Percentiles rank a stretch among this genome's conserved stretches.
Conservation (phyloP, 331 rosid species). For the Stylosanthes scabra region DNA sequence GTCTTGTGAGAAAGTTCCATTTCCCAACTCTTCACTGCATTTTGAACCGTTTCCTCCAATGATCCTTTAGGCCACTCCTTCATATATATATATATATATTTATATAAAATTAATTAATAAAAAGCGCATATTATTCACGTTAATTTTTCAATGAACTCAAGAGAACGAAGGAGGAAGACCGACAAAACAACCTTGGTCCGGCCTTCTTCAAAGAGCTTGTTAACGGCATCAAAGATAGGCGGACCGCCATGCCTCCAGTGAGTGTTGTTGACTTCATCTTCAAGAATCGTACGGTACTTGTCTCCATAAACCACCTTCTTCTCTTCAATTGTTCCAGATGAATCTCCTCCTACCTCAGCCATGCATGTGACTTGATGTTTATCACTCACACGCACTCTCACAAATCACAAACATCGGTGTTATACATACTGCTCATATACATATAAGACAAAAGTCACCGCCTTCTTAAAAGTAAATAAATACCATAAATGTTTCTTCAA, state of each 20-base stretch:
- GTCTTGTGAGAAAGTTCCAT: constrained; percentile 85
- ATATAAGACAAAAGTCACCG: no score
- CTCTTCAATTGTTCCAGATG: no score
- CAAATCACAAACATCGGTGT: no score
- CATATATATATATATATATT: constrained; percentile 1
- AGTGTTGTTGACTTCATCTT: constrained; percentile 39
- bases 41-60: constrained; percentile 71
- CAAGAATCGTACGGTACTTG: constrained; percentile 53
- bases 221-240: constrained; percentile 51
- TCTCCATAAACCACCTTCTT: constrained; percentile 26
- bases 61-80: constrained; percentile 82
- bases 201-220: constrained; percentile 58
- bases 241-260: constrained; percentile 64
- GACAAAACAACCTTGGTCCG: constrained; percentile 44
- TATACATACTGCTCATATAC: no score
- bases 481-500: no score
- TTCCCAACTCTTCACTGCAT: constrained; percentile 75
- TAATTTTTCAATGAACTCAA: no score
- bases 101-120: no score
- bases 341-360: no score
- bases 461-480: no score
- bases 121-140: no score
- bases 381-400: no score
- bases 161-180: neutral
- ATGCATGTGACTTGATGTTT: no score